These are phyloP conservation scores for Sinapis alba DNA, from an alignment of 441 rosid genomes.

Conservation along the genomic window DNA sequence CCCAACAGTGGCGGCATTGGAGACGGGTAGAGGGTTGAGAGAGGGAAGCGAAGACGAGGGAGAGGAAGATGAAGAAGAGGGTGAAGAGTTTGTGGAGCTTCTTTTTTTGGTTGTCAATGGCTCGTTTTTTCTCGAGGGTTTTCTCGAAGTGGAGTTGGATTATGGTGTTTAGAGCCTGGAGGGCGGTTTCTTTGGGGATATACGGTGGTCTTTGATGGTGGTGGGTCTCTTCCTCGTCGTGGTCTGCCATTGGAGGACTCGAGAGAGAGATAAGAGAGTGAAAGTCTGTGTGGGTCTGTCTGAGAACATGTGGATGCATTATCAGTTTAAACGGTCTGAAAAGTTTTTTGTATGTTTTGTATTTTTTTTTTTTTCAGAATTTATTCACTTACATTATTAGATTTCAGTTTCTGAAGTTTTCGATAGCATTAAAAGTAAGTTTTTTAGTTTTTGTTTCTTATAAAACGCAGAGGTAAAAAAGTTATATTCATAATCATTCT, in stretches of 20 bases:
- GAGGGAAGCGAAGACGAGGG: too few species aligned
- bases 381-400: neutral
- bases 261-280: conserved; percentile 23
- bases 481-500: too few species aligned
- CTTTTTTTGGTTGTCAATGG: conserved; percentile 92
- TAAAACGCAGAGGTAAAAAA: too few species aligned
- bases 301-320: conserved; percentile 10
- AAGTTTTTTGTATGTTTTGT: neutral
- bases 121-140: conserved; percentile 85
- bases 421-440: too few species aligned
- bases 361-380: neutral
- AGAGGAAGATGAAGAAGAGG: too few species aligned
- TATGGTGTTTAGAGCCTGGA: conserved; percentile 88
- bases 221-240: conserved; percentile 37
- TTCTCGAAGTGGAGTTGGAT: conserved; percentile 96
- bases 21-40: too few species aligned
- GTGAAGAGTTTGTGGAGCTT: conserved; percentile 78
- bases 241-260: conserved; percentile 65
- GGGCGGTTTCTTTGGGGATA: conserved; percentile 76
- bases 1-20: too few species aligned
- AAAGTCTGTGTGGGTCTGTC: conserved; percentile 8
- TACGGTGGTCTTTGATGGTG: conserved; percentile 40
- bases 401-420: too few species aligned
- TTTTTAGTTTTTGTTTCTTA: too few species aligned
- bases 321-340: neutral